Base-by-base conservation (phyloP, 352 stramenopile genomes). In the Globisporangium abappressorium region DNA sequence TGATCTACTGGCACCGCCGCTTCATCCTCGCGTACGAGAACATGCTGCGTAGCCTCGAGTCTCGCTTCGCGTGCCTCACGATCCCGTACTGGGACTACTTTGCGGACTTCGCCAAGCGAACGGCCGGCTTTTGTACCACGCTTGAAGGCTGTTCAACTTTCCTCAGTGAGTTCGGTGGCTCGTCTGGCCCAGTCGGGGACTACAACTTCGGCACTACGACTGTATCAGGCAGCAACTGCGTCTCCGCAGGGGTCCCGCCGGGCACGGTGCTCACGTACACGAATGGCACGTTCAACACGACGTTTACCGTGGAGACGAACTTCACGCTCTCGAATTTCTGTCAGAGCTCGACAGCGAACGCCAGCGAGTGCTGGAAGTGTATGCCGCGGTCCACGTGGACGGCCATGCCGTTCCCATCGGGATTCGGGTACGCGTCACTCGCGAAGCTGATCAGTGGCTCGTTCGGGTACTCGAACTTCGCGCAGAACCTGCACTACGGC, bases 11-110 rank as follows among this genome's bases (percentile, higher is more conserved):
- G 85, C 76, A 94, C 65, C 85, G 84, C 9, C 80, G 81, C 24
- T 91, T 83, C 54, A 61, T 92, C 9, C 73, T 91, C 51, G 85
- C 78, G 46, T 91, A 91, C 71, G 85, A 94, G 63, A 83, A 81
- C 51, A 92, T 92, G 84, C 73, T 94, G 36, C 85, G 85, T 51
- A 88, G 74, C 63, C 74, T 93, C 0, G 81, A 69, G 14, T 64
- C 82, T 0, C 76, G 67, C 22, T 94, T 80, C 65, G 84, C 80
- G 15, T 92, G 82, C 53, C 41, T 94, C 28, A 93, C 83, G 30
- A 75, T 92, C 26, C 85, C 87, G 26, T 94, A 93, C 71, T 94
- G 84, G 83, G 80, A 94, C 72, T 88, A 87, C 62, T 91, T 88
- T 49, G 70, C 81, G 0, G 85, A 92, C 69, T 91, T 80, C 58